A percentile compares a stretch with the other conserved stretches of the same genome.
These are phyloP conservation scores for Shiraia bambusicola DNA, from an alignment of 2,329 filamentous ascomycete genomes.

Conservation along the genomic window DNA sequence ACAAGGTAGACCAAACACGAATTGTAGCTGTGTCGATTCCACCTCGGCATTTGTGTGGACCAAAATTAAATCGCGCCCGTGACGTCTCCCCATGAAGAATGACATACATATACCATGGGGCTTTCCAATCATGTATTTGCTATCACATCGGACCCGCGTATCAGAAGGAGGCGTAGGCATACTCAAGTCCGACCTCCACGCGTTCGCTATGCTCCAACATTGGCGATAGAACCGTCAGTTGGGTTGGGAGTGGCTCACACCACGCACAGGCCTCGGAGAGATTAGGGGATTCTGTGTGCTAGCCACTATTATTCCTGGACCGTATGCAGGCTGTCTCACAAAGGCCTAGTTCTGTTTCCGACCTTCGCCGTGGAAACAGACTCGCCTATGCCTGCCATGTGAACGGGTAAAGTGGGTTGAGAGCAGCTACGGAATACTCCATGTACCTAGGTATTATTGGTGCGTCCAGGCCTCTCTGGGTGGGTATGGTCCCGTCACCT, in stretches of 20 bases:
- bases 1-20: no score
- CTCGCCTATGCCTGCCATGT: slow-evolving; percentile 13
- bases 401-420: slow-evolving; percentile 9
- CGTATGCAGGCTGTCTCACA: background rate
- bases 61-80: no score
- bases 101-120: slow-evolving; percentile 1
- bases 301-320: background rate
- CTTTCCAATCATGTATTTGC: background rate
- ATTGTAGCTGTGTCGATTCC: no score
- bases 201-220: background rate
- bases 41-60: no score
- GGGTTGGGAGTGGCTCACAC: background rate
- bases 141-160: slow-evolving; percentile 1
- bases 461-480: background rate
- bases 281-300: background rate
- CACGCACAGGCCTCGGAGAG: background rate
- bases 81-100: background rate
- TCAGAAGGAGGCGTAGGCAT: background rate
- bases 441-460: no score
- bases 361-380: slow-evolving; percentile 3
- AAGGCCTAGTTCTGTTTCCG: background rate
- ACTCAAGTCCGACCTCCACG: slow-evolving; percentile 3
- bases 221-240: background rate
- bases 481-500: no score
- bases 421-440: no score